Evolutionary conservation across 2,329 filamentous ascomycete species (phyloP).

Genomic region (Aureobasidium lini): DNA sequence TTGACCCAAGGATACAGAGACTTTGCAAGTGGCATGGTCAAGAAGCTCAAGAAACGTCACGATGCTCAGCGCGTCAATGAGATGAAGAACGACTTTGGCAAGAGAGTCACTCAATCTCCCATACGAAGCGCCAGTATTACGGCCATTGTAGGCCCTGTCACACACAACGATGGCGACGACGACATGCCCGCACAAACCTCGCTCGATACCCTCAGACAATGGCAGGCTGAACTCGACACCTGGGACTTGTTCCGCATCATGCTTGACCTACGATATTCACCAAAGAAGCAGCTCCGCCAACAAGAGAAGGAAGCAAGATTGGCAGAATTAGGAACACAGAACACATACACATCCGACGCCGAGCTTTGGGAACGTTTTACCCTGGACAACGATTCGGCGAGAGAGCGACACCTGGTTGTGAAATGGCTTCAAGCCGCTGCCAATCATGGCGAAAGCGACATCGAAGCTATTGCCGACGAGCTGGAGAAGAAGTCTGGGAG

Average conservation of each 20-base stretch:
- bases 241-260: constrained; percentile 80
- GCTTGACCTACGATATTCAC: constrained; percentile 56
- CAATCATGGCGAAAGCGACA: constrained; percentile 57
- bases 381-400: constrained; percentile 61
- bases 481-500: constrained; percentile 60
- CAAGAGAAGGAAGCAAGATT: constrained; percentile 29
- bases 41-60: constrained; percentile 38
- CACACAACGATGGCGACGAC: constrained; percentile 12
- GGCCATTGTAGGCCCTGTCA: neutral
- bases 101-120: constrained; percentile 2
- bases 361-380: constrained; percentile 70
- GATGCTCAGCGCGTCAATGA: constrained; percentile 29
- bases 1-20: constrained; percentile 44
- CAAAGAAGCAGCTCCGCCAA: constrained; percentile 27
- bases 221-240: constrained; percentile 79
- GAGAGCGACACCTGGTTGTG: constrained; percentile 71
- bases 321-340: constrained; percentile 25
- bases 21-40: constrained; percentile 45
- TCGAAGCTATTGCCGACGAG: constrained; percentile 68
- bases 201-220: constrained; percentile 51
- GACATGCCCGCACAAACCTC: constrained; percentile 29
- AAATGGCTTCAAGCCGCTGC: constrained; percentile 81
- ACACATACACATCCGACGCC: constrained; percentile 50
- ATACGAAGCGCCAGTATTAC: neutral
- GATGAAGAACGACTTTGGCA: constrained; percentile 23